Evolutionary conservation across 169 alveolate genomes (phyloP), one percentile per base, ranked within the genome.

Genomic region (Blepharisma undulans): DNA sequence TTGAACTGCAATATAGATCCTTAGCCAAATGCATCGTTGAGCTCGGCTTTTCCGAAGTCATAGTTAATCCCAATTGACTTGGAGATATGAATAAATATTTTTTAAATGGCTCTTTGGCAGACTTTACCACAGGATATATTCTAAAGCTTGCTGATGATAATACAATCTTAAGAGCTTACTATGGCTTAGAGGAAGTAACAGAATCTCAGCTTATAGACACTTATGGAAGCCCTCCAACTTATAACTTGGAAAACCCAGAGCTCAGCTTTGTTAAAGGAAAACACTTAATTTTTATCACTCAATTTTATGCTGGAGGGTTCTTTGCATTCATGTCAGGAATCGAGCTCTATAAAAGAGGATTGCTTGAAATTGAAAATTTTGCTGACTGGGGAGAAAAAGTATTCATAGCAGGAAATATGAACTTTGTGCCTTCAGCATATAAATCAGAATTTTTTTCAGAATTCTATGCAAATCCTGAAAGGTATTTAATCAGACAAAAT

Each of bases 301-400:
- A 82, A 18, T 82, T 82, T 82, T 21, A 72, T 12, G 27, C 27
- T n/a, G 89, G 89, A 0, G 76, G 61, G 6, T 25, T 19, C 10
- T 19, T 82, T 22, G 78, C n/a, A 19, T 82, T 22, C 71, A 8
- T 21, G 14, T 72, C 89, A 8, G 29, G 78, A 22, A 72, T 82
- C n/a, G 89, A 82, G 89, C 33, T 82, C 1, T 18, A 25, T 27
- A 82, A 82, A 82, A 21, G 76, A 48, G 89, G 89, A 5, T 27
- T 21, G 29, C 27, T 78, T 14, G 29, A 32, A 36, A 21, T 82
- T 8, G 34, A n/a, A 10, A 16, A 30, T 82, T 82, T 25, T 34
- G 7, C n/a, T 16, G n/a, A 82, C 7, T 59, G 33, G 27, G 76
- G 33, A 2, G 34, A 22, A 36, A 29, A 21, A n/a, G 27, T 82